Evolutionary conservation across 1,284 basidiomycete genomes (phyloP), one percentile per base, ranked within the genome.

Genomic region (Austroboletus olivaceoglutinosus): DNA sequence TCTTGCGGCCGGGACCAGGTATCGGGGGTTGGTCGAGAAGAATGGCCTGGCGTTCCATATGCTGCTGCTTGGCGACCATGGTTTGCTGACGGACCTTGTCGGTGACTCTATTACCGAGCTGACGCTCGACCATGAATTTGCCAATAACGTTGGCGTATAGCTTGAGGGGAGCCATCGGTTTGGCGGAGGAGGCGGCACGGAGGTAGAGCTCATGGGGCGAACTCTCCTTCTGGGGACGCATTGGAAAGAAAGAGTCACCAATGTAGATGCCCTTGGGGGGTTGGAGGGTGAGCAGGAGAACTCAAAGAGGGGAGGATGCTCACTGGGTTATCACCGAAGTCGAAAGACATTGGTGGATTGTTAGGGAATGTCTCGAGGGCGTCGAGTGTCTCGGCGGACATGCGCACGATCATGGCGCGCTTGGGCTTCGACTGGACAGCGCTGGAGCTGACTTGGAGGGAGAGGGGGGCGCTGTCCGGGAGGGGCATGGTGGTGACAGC

Each of bases 131-230:
- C 36, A 71, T 72, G 61, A 86, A 78, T 63, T 83, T 88, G 36
- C 85, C 85, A 16, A 78, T 73, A 38, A 90, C 78, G 57, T 81
- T 82, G 51, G 85, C 87, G 57, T 83, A 78, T n/a, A 84, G 77
- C 63, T 84, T 86, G 56, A 90, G 77, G 1, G 85, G 81, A 0
- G 79, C 77, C 57, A 73, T 79, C 27, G 77, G 80, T 65, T 81
- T 82, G 30, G 73, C 68, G 7, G 76, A 70, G n/a, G 77, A 75
- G 31, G 80, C 71, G 15, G 79, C 71, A 13, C 85, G 78, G 18
- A 89, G 75, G 67, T 86, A 90, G 39, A 90, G 75, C 57, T 90
- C 88, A 58, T 88, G 84, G 12, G 76, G 71, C 1, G 73, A 64
- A 53, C 72, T 73, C 65, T 88, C 87, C 48, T 72, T 71, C 45